Base-by-base conservation (phyloP, 139 green algal genomes). In the Eudorina sp. region DNA sequence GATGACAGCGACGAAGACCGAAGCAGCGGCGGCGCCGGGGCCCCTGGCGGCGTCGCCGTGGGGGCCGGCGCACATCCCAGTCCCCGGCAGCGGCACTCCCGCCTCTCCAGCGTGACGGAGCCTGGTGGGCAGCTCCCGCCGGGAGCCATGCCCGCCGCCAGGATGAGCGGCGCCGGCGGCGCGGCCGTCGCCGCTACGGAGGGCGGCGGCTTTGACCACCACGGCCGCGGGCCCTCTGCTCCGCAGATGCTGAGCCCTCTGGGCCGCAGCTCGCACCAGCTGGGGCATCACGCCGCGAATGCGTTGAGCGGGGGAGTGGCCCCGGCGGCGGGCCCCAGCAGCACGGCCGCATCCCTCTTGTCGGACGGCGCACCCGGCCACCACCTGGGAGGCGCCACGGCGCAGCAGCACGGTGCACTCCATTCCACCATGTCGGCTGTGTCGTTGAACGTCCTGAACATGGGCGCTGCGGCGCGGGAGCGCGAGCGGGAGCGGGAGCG, bases 221-320 rank as follows among this genome's bases (percentile, higher is more conserved):
- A 27, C 74, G 45, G 46, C 51, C 27, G 51, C 25, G 51, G 48
- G 3, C 51, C 51, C 29, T 48, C 76, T 5, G 76, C 51, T 3
- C 76, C 76, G 11, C 76, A 83, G 76, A 83, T 83, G 76, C 48
- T 69, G 3, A 83, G 76, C 46, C 76, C 76, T 3, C 53, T 83
- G 51, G 76, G 76, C 36, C 76, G 76, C 48, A 69, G 31, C 31
- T 40, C 62, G 31, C 62, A 72, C 21, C 62, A 72, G 21, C 62
- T 72, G 16, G 62, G 62, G 16, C 62, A 72, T 38, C 62, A 76
- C 38, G 68, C 34, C 19, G 68, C 68, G 34, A 72, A 34, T 34
- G 62, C 62, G 40, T 55, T 51, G 16, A 55, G 38, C 70, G 70
- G 40, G 14, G 70, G 38, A 11, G 18, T 29, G 38, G 40, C 7